Percentiles rank a stretch among this genome's conserved stretches.
Evolutionary conservation across 192 early-diverging fungal species (phyloP).

Genomic region (Funneliformis mosseae): DNA sequence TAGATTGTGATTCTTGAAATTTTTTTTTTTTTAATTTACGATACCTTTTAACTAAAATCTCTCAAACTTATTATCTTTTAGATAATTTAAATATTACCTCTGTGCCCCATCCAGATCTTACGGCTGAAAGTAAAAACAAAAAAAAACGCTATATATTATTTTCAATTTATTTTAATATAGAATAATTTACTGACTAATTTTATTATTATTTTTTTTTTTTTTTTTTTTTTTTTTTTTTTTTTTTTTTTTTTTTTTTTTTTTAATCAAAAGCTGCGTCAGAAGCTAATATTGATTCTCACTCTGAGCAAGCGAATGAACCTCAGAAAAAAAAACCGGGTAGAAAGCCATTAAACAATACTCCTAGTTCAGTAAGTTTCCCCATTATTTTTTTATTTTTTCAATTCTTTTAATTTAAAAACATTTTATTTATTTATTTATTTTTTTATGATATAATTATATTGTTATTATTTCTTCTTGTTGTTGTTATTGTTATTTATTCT

Average conservation of each 20-base stretch:
- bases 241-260: not conserved
- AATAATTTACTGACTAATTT: not conserved
- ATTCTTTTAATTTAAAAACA: not conserved
- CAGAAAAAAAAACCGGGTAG: constrained; percentile 58
- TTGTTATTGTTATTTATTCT: not conserved
- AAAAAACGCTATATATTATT: not conserved
- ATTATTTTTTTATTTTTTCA: not conserved
- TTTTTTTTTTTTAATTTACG: no score
- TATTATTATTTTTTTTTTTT: not conserved
- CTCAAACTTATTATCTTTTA: not conserved
- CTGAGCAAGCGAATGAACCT: constrained; percentile 18
- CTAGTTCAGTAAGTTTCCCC: constrained; percentile 23
- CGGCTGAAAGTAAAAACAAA: constrained; percentile 16
- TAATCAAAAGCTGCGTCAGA: not conserved
- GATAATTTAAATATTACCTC: constrained; percentile 33
- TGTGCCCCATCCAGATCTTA: constrained; percentile 30
- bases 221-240: not conserved
- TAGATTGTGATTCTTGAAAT: no score
- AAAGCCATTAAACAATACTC: constrained; percentile 57
- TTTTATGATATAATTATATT: not conserved
- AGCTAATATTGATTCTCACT: not conserved
- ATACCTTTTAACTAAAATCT: no score
- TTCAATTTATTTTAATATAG: not conserved
- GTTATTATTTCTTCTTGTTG: not conserved
- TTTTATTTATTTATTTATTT: not conserved